Base-by-base conservation (phyloP, 73 alveolate genomes). In the Stentor roeselii region DNA sequence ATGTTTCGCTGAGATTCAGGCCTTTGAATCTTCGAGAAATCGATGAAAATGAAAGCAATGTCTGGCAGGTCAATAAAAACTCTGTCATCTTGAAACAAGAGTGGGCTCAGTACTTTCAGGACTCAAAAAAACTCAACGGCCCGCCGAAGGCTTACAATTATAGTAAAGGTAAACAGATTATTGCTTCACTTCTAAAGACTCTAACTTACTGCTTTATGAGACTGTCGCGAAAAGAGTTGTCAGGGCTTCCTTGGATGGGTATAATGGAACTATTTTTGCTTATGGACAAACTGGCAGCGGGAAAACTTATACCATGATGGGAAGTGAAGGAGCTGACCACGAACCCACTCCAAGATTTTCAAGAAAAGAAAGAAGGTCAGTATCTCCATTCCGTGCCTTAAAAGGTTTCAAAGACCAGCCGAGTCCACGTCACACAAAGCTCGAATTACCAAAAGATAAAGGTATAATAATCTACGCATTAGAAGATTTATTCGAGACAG, bases 401-500 rank as follows among this genome's bases (percentile, higher is more conserved):
- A 21, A 67, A 2, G 15, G 42, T 27, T 27, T 21, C 21, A 67
- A 32, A 32, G 67, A 50, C 21, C 6, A 11, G 67, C 15, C 37
- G 11, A 32, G 41, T 67, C 80, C 80, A 27, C n/a, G n/a, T 21
- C 37, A 67, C 21, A 30, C n/a, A 34, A 67, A 67, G 41, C 41
- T 32, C 21, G 37, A 21, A 21, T 1, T 32, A 67, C 41, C n/a
- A 30, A 67, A 67, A 32, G 80, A 67, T 27, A 67, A 67, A 67
- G 80, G 80, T 21, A 67, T 67, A 30, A 93, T 59, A 91, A 96
- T 82, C 82, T 97, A 67, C 98, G 96, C n/a, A 95, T 94, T 86
- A 97, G 96, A 31, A 99, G 99, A 31, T 98, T 95, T 88, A 98
- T 96, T 59, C 97, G 93, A 88, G 98, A 97, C 4, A 99, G 99